Evolutionary conservation across 2,329 filamentous ascomycete species (phyloP).

Genomic region (Sclerotinia spermophila): DNA sequence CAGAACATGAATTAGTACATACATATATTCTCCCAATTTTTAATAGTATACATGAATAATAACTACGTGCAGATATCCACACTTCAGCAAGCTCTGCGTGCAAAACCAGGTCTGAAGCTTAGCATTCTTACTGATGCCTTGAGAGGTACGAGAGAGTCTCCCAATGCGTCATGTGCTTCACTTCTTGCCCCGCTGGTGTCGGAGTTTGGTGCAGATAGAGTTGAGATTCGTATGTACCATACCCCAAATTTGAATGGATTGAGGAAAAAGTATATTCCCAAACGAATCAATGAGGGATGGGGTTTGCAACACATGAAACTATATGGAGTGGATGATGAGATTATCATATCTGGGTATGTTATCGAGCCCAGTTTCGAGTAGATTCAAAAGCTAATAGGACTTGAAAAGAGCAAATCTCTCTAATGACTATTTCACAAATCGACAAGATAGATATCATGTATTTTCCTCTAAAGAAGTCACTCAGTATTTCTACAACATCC

Average conservation of each 20-base stretch:
- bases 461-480: slow-evolving; percentile 77
- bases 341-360: slow-evolving; percentile 81
- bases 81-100: slow-evolving; percentile 68
- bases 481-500: slow-evolving; percentile 76
- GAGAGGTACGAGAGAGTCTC: slow-evolving; percentile 86
- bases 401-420: slow-evolving; percentile 73
- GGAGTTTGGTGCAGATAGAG: slow-evolving; percentile 78
- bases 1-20: slow-evolving; percentile 70
- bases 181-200: slow-evolving; percentile 77
- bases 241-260: slow-evolving; percentile 91
- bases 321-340: slow-evolving; percentile 91
- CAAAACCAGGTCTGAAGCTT: slow-evolving; percentile 72
- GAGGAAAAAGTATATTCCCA: slow-evolving; percentile 78
- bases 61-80: slow-evolving; percentile 59
- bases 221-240: slow-evolving; percentile 96
- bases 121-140: slow-evolving; percentile 90
- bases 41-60: slow-evolving; percentile 2
- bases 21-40: slow-evolving; percentile 3
- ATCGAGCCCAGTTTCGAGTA: not conserved
- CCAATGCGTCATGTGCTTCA: slow-evolving; percentile 80
- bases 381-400: not conserved
- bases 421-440: slow-evolving; percentile 91
- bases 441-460: slow-evolving; percentile 90
- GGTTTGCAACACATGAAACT: slow-evolving; percentile 98
- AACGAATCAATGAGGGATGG: slow-evolving; percentile 96